Percentiles rank a stretch among this genome's conserved stretches.
These are phyloP conservation scores for Pseudogymnoascus sp. DNA, from an alignment of 2,329 filamentous ascomycete genomes.

Conservation along the genomic window DNA sequence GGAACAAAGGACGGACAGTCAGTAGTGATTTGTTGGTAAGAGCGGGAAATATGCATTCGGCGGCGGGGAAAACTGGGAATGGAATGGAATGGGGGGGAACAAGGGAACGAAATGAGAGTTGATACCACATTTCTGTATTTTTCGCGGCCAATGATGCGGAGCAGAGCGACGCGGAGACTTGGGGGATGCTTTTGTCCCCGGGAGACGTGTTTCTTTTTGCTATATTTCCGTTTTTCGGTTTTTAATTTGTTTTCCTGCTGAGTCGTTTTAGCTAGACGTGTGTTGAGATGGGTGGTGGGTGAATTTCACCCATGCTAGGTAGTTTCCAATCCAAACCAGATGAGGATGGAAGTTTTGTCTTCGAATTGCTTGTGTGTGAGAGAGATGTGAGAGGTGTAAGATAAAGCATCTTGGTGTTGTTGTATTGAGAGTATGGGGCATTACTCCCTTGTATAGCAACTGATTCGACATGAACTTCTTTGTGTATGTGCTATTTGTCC, in stretches of 20 bases:
- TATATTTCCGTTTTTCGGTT: background rate
- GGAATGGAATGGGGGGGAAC: background rate
- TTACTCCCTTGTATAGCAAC: too few species aligned
- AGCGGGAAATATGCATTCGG: background rate
- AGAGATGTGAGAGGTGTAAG: background rate
- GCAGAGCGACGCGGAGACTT: background rate
- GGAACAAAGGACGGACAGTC: background rate
- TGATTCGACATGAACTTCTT: too few species aligned
- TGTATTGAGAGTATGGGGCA: too few species aligned
- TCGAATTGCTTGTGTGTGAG: background rate
- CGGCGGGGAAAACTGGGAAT: background rate
- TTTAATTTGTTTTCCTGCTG: background rate
- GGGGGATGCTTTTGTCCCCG: background rate
- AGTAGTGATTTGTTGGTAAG: background rate
- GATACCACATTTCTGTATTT: slow-evolving; percentile 4
- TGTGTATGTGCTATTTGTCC: too few species aligned
- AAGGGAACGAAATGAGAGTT: background rate
- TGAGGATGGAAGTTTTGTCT: background rate
- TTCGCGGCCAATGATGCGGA: background rate
- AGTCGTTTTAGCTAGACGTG: background rate
- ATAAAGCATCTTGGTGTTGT: background rate
- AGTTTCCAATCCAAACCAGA: background rate
- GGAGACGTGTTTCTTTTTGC: background rate
- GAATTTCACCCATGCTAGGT: background rate
- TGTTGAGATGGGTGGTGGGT: background rate